These are phyloP conservation scores for Furcasterigmium sp. DNA, from an alignment of 2,329 filamentous ascomycete species.

Conservation along the genomic window DNA sequence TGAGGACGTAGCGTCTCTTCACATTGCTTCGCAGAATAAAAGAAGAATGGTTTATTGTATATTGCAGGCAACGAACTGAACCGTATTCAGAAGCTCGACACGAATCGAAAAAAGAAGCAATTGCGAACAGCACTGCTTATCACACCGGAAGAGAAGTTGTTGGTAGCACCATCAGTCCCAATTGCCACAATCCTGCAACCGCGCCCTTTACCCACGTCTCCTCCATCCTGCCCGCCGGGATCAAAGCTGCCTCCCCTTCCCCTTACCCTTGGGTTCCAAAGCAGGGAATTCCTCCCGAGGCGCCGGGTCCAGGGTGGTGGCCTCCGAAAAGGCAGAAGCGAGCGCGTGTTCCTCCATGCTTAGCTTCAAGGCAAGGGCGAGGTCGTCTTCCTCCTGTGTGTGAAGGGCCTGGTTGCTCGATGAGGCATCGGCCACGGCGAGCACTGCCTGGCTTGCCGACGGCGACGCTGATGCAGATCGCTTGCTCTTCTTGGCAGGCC, in stretches of 20 bases:
- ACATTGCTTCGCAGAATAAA: too few relatives aligned
- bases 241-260: conserved; percentile 31
- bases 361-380: conserved; percentile 54
- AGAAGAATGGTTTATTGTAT: too few relatives aligned
- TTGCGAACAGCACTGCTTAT: too few relatives aligned
- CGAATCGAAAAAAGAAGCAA: too few relatives aligned
- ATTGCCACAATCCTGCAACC: too few relatives aligned
- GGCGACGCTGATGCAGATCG: conserved; percentile 27
- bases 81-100: too few relatives aligned
- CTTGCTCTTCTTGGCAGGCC: conserved; percentile 33
- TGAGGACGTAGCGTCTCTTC: too few relatives aligned
- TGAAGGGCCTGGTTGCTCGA: conserved; percentile 4
- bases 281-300: conserved; percentile 33
- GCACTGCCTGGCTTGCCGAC: conserved; percentile 18
- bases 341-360: conserved; percentile 51
- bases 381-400: conserved; percentile 42
- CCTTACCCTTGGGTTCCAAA: conserved; percentile 32
- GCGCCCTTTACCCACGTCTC: too few relatives aligned
- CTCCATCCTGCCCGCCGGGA: too few relatives aligned
- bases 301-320: conserved; percentile 19
- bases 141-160: too few relatives aligned
- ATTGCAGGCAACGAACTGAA: too few relatives aligned
- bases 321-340: conserved; percentile 1
- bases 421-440: conserved; percentile 1
- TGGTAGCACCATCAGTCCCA: too few relatives aligned